Evolutionary conservation across 805 yeast genomes (phyloP).

Genomic region (Kazachstania bromeliacearum): DNA sequence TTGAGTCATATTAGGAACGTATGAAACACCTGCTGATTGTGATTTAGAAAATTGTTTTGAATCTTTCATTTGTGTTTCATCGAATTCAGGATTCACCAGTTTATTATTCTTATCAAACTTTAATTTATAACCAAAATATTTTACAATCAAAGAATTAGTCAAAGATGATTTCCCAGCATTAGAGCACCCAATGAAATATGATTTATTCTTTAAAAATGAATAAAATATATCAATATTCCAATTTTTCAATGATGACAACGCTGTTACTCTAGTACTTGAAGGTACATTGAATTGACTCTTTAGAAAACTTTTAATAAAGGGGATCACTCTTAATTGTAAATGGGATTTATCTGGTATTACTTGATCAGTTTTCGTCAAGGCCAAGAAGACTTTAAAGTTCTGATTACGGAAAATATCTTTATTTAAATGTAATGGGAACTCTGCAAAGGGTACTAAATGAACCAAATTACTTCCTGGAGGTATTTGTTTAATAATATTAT

Average conservation of each 20-base stretch:
- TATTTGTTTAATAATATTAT: conserved; percentile 25
- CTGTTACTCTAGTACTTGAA: conserved; percentile 6
- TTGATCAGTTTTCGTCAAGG: conserved; percentile 29
- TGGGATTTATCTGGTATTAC: conserved; percentile 15
- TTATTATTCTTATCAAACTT: conserved; percentile 7
- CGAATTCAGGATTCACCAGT: conserved; percentile 3
- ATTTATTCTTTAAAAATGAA: conserved; percentile 19
- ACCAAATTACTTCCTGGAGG: conserved; percentile 42
- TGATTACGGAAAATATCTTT: conserved; percentile 10
- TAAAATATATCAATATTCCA: conserved; percentile 24
- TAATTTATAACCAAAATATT: conserved; percentile 15
- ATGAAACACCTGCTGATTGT: conserved; percentile 31
- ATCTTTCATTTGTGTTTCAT: conserved; percentile 1
- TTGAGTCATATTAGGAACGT: conserved; percentile 67
- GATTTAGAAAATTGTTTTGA: conserved; percentile 6
- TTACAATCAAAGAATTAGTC: conserved; percentile 38
- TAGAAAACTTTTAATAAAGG: conserved; percentile 29
- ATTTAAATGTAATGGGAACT: conserved; percentile 59
- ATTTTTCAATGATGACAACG: conserved; percentile 18
- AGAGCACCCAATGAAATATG: conserved; percentile 54
- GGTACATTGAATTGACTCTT: conserved; percentile 14
- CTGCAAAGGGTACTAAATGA: conserved; percentile 56
- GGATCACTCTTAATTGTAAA: conserved; percentile 17
- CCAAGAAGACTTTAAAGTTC: conserved; percentile 9
- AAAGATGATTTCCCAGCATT: conserved; percentile 65